Evolutionary conservation across 164 flowering plant species (phyloP), one percentile per base, ranked within the genome.

Genomic region (Umbellularia californica): DNA sequence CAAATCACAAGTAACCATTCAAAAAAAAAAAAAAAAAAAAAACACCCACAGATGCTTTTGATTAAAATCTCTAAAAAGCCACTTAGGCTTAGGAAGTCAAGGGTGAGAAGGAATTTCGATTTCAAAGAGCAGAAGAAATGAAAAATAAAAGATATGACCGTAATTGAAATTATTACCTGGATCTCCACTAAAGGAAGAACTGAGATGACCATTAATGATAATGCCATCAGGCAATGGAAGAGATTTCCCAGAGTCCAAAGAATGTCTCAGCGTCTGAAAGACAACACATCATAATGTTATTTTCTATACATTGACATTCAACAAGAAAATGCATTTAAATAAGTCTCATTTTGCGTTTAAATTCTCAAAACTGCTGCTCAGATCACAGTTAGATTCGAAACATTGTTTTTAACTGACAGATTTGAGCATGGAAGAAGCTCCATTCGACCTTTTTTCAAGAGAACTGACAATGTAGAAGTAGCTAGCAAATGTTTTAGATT

Each of bases 181-280:
- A 68, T 91, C 92, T 30, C 89, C 97, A 63, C 51, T 85, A 84
- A 92, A 92, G 60, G 81, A 68, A 28, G 81, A 23, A 14, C 70
- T 65, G 15, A 75, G 50, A 51, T 70, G 80, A 5, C 94, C 97
- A 80, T 92, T 89, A 11, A 89, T 89, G 19, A 90, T 88, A 79
- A 92, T 65, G 28, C 78, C 87, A 82, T 87, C 86, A 14, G 97
- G 92, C 58, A 75, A 77, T 5, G 90, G 90, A 74, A 88, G 84
- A 47, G 73, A 3, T 13, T 70, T 77, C 64, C 97, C 95, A 0
- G 80, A 70, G 72, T 92, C 93, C 75, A 88, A 73, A 11, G 2
- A 70, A 64, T 81, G 71, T 69, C 76, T 82, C 68, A 91, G 74
- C 12, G 47, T 86, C 96, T 91, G 85, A 55, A 55, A 55, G 60